Base-by-base conservation (phyloP, 495 filamentous ascomycete genomes). In the Xylaria bambusicola region DNA sequence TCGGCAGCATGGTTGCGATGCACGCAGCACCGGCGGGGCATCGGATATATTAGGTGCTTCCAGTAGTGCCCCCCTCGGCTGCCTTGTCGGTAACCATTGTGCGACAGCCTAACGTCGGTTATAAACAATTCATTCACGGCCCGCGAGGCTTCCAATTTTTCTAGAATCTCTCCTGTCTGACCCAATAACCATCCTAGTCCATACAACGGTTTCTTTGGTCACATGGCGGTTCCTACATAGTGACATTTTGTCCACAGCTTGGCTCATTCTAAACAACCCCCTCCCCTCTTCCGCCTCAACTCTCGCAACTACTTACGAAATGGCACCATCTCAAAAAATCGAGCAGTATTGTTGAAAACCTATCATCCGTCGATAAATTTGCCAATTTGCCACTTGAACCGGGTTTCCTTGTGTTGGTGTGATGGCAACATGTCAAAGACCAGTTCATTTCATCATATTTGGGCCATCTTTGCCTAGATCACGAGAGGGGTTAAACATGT, bases 1-100 rank as follows among this genome's bases (percentile, higher is more conserved):
- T n/a, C n/a, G n/a, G 44, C 33, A 17, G 55, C 49, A 41, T 29
- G 35, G 15, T 13, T 44, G 15, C 17, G 40, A 42, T 38, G 52
- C n/a, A n/a, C n/a, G n/a, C n/a, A n/a, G n/a, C n/a, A 31, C 24
- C 46, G n/a, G 55, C 21, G 55, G 55, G 55, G 55, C 38, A 21
- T 36, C 35, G 38, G 52, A 24, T 44, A 54, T 36, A 42, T 31
- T 15, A 44, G 26, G 52, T 38, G 15, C n/a, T n/a, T n/a, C n/a
- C n/a, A n/a, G n/a, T n/a, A n/a, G n/a, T n/a, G n/a, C n/a, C n/a
- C n/a, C n/a, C n/a, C n/a, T n/a, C n/a, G n/a, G 3, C 36, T 38
- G 15, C 36, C 3, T 13, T 38, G 12, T 38, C 36, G 36, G 36
- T 38, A 38, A 3, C 41, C 23, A 15, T 52, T 18, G 26, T 31